phyloP scores from a whole-genome alignment of 495 filamentous ascomycete species.

The Aspergillus incahuasiensis region DNA sequence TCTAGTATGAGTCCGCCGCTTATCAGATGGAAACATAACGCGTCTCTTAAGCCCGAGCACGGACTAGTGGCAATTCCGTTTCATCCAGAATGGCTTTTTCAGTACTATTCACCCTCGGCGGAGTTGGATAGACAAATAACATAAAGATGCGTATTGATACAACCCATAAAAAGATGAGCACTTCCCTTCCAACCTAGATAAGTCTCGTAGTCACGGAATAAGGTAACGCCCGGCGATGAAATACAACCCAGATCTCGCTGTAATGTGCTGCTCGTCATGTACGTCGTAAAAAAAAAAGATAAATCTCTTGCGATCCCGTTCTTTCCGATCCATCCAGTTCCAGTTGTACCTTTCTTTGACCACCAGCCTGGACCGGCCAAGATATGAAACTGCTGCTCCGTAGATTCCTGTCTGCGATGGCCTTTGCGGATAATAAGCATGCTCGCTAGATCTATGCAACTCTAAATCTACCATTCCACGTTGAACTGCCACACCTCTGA shows the following conservation, averaged over 20 bases:
- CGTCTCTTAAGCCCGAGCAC: not conserved
- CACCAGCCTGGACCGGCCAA: not conserved
- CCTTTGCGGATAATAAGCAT: not conserved
- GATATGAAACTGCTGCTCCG: not conserved
- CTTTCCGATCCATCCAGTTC: not conserved
- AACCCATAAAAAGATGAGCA: conserved; percentile 1
- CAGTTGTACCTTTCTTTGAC: too few species aligned
- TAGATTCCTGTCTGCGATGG: not conserved
- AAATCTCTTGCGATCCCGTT: conserved; percentile 11
- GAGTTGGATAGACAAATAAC: not conserved
- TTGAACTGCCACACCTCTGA: conserved; percentile 45
- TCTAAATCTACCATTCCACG: conserved; percentile 35
- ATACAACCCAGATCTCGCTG: conserved; percentile 20
- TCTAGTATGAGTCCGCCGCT: not conserved
- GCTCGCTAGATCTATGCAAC: conserved; percentile 12
- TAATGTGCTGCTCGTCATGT: conserved; percentile 24
- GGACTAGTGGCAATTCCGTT: not conserved
- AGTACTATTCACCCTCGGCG: not conserved
- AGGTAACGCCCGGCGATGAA: conserved; percentile 13
- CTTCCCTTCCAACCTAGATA: not conserved
- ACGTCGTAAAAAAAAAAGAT: conserved; percentile 36
- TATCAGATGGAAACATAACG: conserved; percentile 11
- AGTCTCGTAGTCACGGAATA: not conserved
- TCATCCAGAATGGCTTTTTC: too few species aligned
- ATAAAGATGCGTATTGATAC: not conserved